Base-by-base conservation (phyloP, 495 filamentous ascomycete species). In the Daldinia bambusicola region DNA sequence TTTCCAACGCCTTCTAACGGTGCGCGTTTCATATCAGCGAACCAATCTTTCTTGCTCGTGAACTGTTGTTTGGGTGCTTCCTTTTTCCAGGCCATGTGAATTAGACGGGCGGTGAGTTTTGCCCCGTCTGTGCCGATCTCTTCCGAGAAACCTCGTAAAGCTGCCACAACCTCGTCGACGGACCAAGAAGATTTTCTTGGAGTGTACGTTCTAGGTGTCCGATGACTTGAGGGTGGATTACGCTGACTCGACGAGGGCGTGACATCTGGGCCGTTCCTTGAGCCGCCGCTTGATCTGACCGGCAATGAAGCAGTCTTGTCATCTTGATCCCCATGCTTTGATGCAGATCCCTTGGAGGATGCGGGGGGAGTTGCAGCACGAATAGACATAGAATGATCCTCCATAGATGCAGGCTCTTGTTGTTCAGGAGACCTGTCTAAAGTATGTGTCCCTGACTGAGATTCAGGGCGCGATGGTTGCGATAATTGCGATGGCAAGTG, bases 41-140 rank as follows among this genome's bases (percentile, higher is more conserved):
- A 84, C 56, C 63, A 69, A 57, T 85, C 81, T 16, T 76, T 66
- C 45, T 75, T 64, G 55, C 77, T 80, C 10, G 76, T 60, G 61
- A 80, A 77, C n/a, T 70, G 76, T n/a, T 71, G 75, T 34, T 72
- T 52, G 1, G 74, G 78, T 2, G 76, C 78, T 45, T 75, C 78
- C 18, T 72, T 76, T 51, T 82, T 81, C 55, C 79, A 79, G 22
- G 79, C 77, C 45, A 82, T 79, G 26, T 83, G 77, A 32, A 79
- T 64, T 34, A 83, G 9, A 72, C 74, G 59, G 75, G 77, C 62
- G 10, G 75, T 70, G 40, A 84, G 80, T 2, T 74, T 76, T 2
- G 79, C 71, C 40, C 81, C 81, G n/a, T 79, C 79, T 10, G 72
- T 62, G 41, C 72, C 66, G 10, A 84, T 78, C 20, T 80, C 70